Conservation (phyloP, 345 rosid species). For the Syzygium grande region DNA sequence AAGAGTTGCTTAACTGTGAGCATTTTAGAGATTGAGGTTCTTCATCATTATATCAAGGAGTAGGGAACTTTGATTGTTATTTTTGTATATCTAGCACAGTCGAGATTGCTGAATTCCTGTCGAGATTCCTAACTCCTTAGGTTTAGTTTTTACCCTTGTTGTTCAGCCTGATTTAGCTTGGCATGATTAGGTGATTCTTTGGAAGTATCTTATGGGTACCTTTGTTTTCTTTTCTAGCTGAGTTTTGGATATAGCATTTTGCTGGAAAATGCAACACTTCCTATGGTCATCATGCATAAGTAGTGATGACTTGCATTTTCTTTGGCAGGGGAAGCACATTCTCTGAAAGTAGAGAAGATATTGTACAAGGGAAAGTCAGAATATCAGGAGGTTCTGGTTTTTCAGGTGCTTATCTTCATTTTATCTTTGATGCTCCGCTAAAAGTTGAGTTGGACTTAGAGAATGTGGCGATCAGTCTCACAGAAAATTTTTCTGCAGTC, state of each 20-base stretch:
- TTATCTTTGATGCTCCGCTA: background rate
- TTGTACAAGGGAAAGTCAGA: slow-evolving; percentile 72
- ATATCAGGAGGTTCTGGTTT: slow-evolving; percentile 86
- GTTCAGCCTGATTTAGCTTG: background rate
- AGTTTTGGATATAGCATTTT: background rate
- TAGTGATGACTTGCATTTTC: background rate
- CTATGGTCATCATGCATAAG: background rate
- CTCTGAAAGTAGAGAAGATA: slow-evolving; percentile 69
- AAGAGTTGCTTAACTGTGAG: background rate
- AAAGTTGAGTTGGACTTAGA: background rate
- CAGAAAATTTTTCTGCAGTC: slow-evolving; percentile 42
- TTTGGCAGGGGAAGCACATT: slow-evolving; percentile 86
- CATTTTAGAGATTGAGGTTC: background rate
- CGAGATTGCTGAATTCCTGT: background rate
- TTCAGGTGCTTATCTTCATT: slow-evolving; percentile 44
- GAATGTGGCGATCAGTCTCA: background rate
- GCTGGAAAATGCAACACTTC: background rate
- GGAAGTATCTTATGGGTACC: background rate
- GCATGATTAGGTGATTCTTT: background rate
- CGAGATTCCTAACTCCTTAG: background rate
- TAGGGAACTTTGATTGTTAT: background rate
- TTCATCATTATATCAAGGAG: background rate
- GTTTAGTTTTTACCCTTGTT: background rate
- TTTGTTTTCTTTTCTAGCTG: background rate
- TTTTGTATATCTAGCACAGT: background rate